phyloP scores from a whole-genome alignment of 2,329 filamentous ascomycete species.

The Tolypocladium sp. region DNA sequence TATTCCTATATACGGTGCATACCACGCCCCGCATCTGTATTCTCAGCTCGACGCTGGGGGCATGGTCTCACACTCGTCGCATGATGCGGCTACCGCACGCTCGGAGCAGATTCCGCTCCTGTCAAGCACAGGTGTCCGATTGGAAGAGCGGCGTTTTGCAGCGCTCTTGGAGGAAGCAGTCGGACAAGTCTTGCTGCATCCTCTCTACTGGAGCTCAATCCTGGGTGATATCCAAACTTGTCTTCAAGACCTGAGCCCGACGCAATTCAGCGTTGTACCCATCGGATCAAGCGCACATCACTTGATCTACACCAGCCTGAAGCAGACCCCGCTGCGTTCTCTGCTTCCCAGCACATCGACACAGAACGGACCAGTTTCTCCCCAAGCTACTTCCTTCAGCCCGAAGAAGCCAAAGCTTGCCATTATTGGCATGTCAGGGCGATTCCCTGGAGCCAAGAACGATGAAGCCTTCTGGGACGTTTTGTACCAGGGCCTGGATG shows the following conservation, averaged over 20 bases:
- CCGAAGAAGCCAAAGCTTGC: constrained; percentile 22
- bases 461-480: constrained; percentile 56
- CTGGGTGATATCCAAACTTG: background rate
- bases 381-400: background rate
- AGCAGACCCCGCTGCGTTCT: constrained; percentile 1
- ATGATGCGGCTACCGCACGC: background rate
- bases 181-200: constrained; percentile 1
- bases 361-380: background rate
- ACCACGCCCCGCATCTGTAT: constrained; percentile 4
- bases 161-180: constrained; percentile 1
- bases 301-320: constrained; percentile 4
- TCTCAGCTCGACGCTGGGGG: background rate
- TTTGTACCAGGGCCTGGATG: constrained; percentile 54
- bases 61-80: background rate
- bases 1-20: constrained; percentile 2
- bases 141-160: background rate
- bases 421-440: constrained; percentile 57
- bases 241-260: background rate
- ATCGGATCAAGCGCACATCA: constrained; percentile 3
- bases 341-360: constrained; percentile 26
- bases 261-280: constrained; percentile 1
- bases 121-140: background rate
- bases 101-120: background rate
- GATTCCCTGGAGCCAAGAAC: constrained; percentile 51
- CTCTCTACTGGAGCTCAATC: constrained; percentile 1